Evolutionary conservation across 2,329 filamentous ascomycete genomes (phyloP).

Genomic region (Fusarium sp.): DNA sequence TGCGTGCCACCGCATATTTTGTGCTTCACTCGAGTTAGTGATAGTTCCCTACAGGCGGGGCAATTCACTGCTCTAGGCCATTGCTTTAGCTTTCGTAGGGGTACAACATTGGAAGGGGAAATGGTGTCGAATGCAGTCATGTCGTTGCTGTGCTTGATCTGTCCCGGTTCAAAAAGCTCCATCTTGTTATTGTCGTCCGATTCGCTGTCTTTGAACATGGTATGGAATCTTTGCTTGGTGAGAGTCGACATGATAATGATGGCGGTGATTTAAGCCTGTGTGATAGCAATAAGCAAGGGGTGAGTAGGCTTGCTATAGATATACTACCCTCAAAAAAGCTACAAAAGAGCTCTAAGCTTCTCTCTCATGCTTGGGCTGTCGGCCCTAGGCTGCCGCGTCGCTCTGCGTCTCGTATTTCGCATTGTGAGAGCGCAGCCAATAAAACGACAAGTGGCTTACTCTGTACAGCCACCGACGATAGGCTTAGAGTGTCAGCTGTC

Average conservation of each 20-base stretch:
- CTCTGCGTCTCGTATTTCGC: constrained; percentile 29
- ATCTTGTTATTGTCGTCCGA: constrained; percentile 21
- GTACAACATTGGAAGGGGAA: constrained; percentile 30
- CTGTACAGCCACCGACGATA: constrained; percentile 17
- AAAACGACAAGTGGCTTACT: background rate
- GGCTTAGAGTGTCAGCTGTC: background rate
- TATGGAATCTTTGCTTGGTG: background rate
- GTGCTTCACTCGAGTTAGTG: constrained; percentile 36
- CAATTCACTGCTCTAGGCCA: constrained; percentile 39
- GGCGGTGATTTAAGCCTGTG: too few species aligned
- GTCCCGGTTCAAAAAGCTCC: constrained; percentile 2
- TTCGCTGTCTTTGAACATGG: background rate
- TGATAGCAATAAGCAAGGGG: background rate
- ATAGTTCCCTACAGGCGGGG: constrained; percentile 38
- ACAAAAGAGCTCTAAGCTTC: too few species aligned
- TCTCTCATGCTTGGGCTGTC: too few species aligned
- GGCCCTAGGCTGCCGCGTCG: background rate
- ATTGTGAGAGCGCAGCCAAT: constrained; percentile 19
- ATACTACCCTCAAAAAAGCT: background rate
- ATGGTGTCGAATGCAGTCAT: constrained; percentile 34
- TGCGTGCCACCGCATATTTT: constrained; percentile 41
- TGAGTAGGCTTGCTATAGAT: constrained; percentile 4
- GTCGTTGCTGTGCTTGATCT: background rate
- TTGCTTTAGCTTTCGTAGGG: constrained; percentile 35
- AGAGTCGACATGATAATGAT: constrained; percentile 7